Percentiles rank a stretch among this genome's conserved stretches.
phyloP scores from a whole-genome alignment of 257 asterid species.

The Datura wrightii region DNA sequence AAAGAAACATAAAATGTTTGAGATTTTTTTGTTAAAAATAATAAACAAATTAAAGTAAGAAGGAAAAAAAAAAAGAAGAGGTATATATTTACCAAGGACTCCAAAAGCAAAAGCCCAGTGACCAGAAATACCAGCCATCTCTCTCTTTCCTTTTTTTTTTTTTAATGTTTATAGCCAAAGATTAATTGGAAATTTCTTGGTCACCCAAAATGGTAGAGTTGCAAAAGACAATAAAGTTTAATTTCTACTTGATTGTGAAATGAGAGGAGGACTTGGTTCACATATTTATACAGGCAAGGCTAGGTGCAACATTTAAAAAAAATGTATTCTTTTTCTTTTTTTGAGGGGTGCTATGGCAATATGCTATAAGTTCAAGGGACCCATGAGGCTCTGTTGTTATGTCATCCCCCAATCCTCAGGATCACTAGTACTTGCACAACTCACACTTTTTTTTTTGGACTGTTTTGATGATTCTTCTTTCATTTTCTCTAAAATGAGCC shows the following conservation, averaged over 20 bases:
- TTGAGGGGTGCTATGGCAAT: background rate
- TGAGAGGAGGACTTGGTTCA: background rate
- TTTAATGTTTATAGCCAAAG: background rate
- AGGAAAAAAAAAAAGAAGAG: background rate
- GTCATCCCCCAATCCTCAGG: conserved; percentile 37
- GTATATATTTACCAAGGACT: conserved; percentile 48
- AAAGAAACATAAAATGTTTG: background rate
- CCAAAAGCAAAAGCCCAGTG: conserved; percentile 57
- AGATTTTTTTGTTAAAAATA: background rate
- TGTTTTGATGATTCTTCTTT: conserved; percentile 27
- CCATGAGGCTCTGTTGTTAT: conserved; percentile 30
- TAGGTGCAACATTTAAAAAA: background rate
- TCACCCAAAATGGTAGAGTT: background rate
- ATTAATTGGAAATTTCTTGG: too few species aligned
- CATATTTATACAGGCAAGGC: conserved; percentile 11
- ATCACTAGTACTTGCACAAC: conserved; percentile 34
- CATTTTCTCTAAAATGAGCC: conserved; percentile 2
- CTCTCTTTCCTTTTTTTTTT: too few species aligned
- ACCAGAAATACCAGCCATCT: conserved; percentile 27
- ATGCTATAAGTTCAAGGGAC: conserved; percentile 19
- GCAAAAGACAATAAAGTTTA: background rate
- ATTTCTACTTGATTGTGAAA: conserved; percentile 4
- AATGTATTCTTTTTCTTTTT: too few species aligned
- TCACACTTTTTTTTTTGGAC: conserved; percentile 31
- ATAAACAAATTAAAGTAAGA: background rate